Evolutionary conservation across 768 basidiomycete genomes (phyloP).

Genomic region (Gloeopeniophorella convolvens): DNA sequence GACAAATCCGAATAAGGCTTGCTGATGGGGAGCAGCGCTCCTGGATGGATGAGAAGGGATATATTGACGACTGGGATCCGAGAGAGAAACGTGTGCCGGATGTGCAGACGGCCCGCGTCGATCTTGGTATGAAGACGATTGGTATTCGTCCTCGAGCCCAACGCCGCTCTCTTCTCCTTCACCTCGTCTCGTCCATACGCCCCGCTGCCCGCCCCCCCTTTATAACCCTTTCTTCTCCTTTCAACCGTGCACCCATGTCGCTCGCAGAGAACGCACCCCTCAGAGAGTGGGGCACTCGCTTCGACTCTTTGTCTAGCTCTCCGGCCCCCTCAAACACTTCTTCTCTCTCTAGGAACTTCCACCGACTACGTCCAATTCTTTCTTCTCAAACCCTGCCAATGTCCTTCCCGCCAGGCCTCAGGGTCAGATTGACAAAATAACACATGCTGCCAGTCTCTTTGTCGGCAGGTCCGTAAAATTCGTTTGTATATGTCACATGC

Average conservation of each 20-base stretch:
- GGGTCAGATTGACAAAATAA: slow-evolving; percentile 36
- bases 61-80: too few relatives aligned
- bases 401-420: slow-evolving; percentile 19
- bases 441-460: slow-evolving; percentile 77
- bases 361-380: slow-evolving; percentile 11
- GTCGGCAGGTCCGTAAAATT: slow-evolving; percentile 91
- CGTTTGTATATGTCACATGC: too few relatives aligned
- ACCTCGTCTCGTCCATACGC: background rate
- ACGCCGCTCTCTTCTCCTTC: background rate
- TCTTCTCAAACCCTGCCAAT: slow-evolving; percentile 21
- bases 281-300: slow-evolving; percentile 67
- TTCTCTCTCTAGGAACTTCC: slow-evolving; percentile 8
- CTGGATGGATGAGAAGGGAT: too few relatives aligned
- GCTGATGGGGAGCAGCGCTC: too few relatives aligned
- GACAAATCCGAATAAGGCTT: too few relatives aligned
- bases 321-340: slow-evolving; percentile 34
- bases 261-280: slow-evolving; percentile 34
- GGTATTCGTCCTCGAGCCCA: background rate
- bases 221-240: slow-evolving; percentile 1
- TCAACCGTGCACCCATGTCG: slow-evolving; percentile 34
- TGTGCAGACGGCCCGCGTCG: too few relatives aligned
- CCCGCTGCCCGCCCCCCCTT: background rate
- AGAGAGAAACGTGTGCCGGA: too few relatives aligned
- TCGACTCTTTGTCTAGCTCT: slow-evolving; percentile 53
- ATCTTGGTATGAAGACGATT: too few relatives aligned